phyloP scores from a whole-genome alignment of 805 yeast species.

The Ascoidea rubescens region DNA sequence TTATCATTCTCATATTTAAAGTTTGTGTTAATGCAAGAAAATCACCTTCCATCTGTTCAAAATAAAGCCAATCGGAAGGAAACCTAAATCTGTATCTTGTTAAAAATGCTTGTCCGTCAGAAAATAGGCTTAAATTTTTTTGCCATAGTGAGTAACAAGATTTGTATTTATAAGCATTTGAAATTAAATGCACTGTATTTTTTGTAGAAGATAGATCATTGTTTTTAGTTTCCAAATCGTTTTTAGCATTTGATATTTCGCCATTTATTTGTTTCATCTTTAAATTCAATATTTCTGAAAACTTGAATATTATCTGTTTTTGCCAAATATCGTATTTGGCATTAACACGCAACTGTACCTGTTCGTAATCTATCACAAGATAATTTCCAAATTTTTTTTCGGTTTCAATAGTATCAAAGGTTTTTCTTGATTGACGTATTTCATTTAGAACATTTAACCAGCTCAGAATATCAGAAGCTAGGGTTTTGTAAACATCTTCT shows the following conservation, averaged over 20 bases:
- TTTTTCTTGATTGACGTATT: slow-evolving; percentile 25
- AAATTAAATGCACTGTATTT: slow-evolving; percentile 24
- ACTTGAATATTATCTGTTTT: slow-evolving; percentile 24
- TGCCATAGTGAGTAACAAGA: slow-evolving; percentile 14
- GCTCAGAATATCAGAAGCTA: slow-evolving; percentile 20
- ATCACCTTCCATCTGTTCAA: slow-evolving; percentile 49
- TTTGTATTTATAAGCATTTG: slow-evolving; percentile 21
- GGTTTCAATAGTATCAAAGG: slow-evolving; percentile 38
- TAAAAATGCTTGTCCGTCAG: slow-evolving; percentile 26
- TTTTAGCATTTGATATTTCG: slow-evolving; percentile 20
- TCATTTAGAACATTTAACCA: slow-evolving; percentile 39
- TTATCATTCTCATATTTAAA: slow-evolving; percentile 18
- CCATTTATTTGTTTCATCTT: slow-evolving; percentile 19
- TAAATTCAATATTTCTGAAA: slow-evolving; percentile 24
- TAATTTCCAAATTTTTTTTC: slow-evolving; percentile 25
- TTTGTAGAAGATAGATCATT: slow-evolving; percentile 24
- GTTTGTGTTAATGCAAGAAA: slow-evolving; percentile 26
- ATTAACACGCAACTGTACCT: slow-evolving; percentile 37
- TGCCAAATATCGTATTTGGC: slow-evolving; percentile 51
- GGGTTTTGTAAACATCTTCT: slow-evolving; percentile 21
- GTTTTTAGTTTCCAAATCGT: slow-evolving; percentile 21
- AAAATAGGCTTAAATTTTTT: slow-evolving; percentile 11
- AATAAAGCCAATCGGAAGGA: slow-evolving; percentile 40
- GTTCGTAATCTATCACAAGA: slow-evolving; percentile 29
- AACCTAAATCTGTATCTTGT: slow-evolving; percentile 30